Evolutionary conservation across 2,329 filamentous ascomycete genomes (phyloP).

Genomic region (Phyllosticta capitalensis): DNA sequence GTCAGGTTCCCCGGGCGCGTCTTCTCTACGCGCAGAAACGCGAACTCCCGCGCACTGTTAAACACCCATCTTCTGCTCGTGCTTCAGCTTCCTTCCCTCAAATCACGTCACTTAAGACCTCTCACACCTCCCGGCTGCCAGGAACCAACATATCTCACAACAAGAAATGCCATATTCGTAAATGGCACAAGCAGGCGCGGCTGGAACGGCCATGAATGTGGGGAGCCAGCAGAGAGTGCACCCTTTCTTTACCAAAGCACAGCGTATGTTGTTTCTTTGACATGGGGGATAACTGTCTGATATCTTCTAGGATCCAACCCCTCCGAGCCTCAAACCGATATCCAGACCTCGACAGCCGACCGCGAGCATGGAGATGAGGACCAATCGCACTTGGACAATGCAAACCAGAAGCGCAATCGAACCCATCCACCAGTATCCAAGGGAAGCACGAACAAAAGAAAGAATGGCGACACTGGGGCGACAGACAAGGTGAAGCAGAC

Average conservation of each 20-base stretch:
- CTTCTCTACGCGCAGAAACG: background rate
- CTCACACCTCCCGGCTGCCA: background rate
- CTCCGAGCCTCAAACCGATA: slow-evolving; percentile 18
- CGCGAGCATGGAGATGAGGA: slow-evolving; percentile 2
- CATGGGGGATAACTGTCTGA: background rate
- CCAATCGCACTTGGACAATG: background rate
- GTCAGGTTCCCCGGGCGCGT: background rate
- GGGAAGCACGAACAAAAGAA: background rate
- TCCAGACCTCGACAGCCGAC: slow-evolving; percentile 16
- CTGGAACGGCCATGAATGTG: slow-evolving; percentile 27
- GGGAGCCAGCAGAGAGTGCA: slow-evolving; percentile 27
- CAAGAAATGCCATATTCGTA: slow-evolving; percentile 12
- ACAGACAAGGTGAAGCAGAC: slow-evolving; percentile 6
- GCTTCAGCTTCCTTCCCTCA: background rate
- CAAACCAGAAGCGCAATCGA: background rate
- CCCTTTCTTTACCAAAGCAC: slow-evolving; percentile 29
- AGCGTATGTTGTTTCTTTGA: background rate
- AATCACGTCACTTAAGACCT: background rate
- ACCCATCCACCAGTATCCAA: background rate
- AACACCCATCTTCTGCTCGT: background rate
- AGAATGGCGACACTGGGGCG: background rate
- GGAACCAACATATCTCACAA: background rate
- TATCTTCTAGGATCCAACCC: background rate
- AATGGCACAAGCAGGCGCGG: slow-evolving; percentile 29
- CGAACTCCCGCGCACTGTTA: background rate